Conservation (phyloP, 139 green algal genomes). For the Chlorella sp. region DNA sequence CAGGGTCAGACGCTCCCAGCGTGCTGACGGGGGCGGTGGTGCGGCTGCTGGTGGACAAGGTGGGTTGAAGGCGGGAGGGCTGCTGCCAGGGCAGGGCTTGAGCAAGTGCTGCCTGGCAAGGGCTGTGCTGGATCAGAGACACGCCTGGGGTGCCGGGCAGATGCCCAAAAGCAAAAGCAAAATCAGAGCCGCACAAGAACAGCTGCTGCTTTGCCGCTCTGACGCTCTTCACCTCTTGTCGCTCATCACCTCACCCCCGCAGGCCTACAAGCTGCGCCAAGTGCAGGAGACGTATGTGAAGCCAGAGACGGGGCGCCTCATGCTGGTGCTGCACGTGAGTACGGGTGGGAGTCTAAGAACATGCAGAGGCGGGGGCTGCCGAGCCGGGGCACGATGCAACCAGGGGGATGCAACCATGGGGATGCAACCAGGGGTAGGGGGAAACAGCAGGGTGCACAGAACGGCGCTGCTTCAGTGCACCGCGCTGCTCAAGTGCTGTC, state of each 20-base stretch:
- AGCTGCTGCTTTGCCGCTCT: too few species aligned
- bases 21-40: slow-evolving; percentile 33
- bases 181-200: too few species aligned
- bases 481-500: too few species aligned
- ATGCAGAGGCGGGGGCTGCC: neutral
- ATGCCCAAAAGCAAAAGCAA: too few species aligned
- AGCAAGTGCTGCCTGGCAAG: neutral
- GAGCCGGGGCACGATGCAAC: too few species aligned
- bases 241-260: neutral
- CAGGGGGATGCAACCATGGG: too few species aligned
- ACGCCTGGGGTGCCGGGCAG: too few species aligned
- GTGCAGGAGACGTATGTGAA: slow-evolving; percentile 15
- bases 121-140: too few species aligned
- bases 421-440: too few species aligned
- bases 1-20: neutral
- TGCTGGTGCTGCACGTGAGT: slow-evolving; percentile 41
- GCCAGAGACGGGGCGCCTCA: neutral
- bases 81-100: neutral
- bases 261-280: slow-evolving; percentile 14
- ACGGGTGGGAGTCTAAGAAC: neutral
- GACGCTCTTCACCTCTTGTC: too few species aligned
- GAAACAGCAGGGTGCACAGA: too few species aligned
- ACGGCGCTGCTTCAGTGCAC: too few species aligned
- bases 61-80: neutral
- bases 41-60: slow-evolving; percentile 18